Percentiles rank a stretch among this genome's conserved stretches.
These are phyloP conservation scores for Vaccinium myrtillus DNA, from an alignment of 148 eudicot genomes.

Conservation along the genomic window DNA sequence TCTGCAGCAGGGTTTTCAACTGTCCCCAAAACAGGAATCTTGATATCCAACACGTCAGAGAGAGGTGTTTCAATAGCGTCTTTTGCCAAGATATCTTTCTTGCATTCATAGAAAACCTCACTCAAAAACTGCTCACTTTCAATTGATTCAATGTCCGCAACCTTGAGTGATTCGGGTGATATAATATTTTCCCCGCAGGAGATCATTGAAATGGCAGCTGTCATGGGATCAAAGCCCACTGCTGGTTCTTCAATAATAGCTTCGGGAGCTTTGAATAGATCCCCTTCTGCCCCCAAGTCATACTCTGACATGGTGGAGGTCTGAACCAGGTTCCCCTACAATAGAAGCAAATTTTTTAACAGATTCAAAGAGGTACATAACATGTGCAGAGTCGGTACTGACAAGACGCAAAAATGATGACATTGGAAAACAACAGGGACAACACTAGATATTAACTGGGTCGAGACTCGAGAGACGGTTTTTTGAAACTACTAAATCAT, in stretches of 20 bases:
- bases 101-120: conserved; percentile 72
- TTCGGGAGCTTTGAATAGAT: conserved; percentile 86
- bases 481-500: background rate
- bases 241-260: conserved; percentile 72
- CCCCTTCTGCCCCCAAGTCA: conserved; percentile 88
- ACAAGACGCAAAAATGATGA: background rate
- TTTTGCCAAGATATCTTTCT: conserved; percentile 63
- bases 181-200: conserved; percentile 60
- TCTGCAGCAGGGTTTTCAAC: conserved; percentile 40
- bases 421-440: background rate
- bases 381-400: background rate
- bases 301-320: conserved; percentile 64
- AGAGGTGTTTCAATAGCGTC: conserved; percentile 49
- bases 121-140: conserved; percentile 65
- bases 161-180: conserved; percentile 48
- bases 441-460: conserved; percentile 1
- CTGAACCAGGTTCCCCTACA: conserved; percentile 49
- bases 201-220: conserved; percentile 67
- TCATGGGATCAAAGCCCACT: conserved; percentile 63
- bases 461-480: background rate
- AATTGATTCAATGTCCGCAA: conserved; percentile 55
- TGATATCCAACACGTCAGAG: conserved; percentile 53
- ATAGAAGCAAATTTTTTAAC: background rate
- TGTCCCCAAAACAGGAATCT: conserved; percentile 37
- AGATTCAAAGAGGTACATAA: conserved; percentile 2